Evolutionary conservation across 768 basidiomycete species (phyloP), one percentile per base, ranked within the genome.

Genomic region (Russula compacta): DNA sequence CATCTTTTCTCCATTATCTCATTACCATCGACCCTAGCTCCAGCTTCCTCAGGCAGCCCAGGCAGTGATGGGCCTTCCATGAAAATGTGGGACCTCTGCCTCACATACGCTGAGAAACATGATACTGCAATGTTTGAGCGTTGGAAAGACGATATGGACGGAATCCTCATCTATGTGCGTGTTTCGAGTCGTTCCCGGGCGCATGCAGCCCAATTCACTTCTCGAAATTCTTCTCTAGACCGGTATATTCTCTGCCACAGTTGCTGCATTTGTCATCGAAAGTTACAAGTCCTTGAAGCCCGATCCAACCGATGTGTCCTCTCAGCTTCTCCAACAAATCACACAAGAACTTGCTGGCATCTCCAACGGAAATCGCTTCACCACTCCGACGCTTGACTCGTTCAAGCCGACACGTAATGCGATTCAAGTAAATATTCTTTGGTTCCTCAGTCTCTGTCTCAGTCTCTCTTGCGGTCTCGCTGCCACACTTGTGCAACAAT

Each of bases 241-340:
- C 29, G 64, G 64, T 48, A 46, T 65, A 6, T 65, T 65, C 38
- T 58, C 64, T 0, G 64, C 64, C 9, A 64, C 57, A 4, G 56
- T 65, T 21, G 59, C 64, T 21, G 62, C 64, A 33, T 65, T 65
- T 36, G 36, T 65, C 24, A 54, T 65, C 35, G 64, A 64, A 39
- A 64, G 63, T 21, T 55, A 64, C 53, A 65, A 65, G 44, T 32
- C 6, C 24, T 57, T 65, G 29, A 53, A 44, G 36, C 63, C 56
- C n/a, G 62, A 65, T 57, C 29, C 35, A 9, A 21, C 44, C 43
- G 64, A 59, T 1, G 29, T n/a, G 4, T 39, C 62, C 8, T 35
- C 24, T 1, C 17, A 0, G 5, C 44, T 53, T 29, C 64, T 65
- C 36, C 33, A 10, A n/a, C 64, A 65, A 39, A 19, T 56, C n/a